phyloP scores from a whole-genome alignment of 805 yeast genomes.

The Zygoascus biomembranicola region DNA sequence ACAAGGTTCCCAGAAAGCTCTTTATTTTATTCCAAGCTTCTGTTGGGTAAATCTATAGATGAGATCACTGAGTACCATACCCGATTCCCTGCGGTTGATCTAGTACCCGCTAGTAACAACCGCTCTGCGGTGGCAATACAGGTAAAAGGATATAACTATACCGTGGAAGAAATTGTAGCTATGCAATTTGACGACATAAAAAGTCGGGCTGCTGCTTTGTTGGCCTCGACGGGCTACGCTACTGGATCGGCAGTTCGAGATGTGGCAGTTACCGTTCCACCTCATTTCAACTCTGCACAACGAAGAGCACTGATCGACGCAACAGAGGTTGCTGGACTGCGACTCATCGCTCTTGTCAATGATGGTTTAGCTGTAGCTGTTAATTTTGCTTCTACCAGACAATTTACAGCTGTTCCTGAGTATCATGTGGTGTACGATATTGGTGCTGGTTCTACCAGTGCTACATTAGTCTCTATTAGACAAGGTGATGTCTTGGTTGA shows the following conservation, averaged over 20 bases:
- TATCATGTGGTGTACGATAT: conserved; percentile 74
- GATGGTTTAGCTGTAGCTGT: conserved; percentile 91
- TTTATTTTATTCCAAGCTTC: conserved; percentile 55
- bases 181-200: conserved; percentile 69
- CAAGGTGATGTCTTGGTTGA: conserved; percentile 29
- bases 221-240: conserved; percentile 41
- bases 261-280: conserved; percentile 71
- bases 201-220: conserved; percentile 51
- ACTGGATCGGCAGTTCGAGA: conserved; percentile 38
- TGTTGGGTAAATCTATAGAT: conserved; percentile 46
- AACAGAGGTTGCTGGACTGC: conserved; percentile 58
- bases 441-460: conserved; percentile 89
- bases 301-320: conserved; percentile 67
- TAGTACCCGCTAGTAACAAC: conserved; percentile 33
- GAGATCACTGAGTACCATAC: conserved; percentile 50
- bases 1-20: conserved; percentile 69
- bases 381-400: conserved; percentile 59
- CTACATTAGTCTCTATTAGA: conserved; percentile 66
- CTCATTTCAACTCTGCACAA: conserved; percentile 54
- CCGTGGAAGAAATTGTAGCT: conserved; percentile 75
- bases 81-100: conserved; percentile 37
- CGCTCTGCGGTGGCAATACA: conserved; percentile 52
- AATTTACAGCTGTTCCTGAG: conserved; percentile 39
- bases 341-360: conserved; percentile 62
- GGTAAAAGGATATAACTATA: conserved; percentile 40